Evolutionary conservation across 202 grass and related monocot genomes (phyloP).

Genomic region (Bolboschoenoplectus hybrid): DNA sequence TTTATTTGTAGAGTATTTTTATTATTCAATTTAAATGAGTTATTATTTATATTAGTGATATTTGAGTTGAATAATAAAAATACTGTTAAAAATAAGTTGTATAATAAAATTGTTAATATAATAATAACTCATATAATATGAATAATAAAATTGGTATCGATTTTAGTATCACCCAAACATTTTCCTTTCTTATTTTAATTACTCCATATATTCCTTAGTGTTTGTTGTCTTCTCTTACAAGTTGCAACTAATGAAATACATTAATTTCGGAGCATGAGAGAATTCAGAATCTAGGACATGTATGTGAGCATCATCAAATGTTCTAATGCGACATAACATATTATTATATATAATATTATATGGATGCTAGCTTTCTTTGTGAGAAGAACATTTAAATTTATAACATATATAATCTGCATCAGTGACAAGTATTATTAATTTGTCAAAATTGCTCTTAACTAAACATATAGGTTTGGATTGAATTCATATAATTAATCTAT

Average conservation of each 20-base stretch:
- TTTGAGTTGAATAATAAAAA: no score
- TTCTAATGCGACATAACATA: neutral
- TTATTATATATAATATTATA: neutral
- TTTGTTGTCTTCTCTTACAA: neutral
- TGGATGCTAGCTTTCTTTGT: neutral
- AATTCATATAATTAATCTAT: no score
- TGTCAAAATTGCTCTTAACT: neutral
- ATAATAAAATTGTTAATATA: no score
- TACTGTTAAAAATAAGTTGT: no score
- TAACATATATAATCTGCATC: no score
- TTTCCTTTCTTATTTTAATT: no score
- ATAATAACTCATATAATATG: no score
- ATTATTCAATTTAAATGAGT: no score
- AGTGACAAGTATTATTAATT: neutral
- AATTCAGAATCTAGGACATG: neutral
- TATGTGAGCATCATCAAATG: neutral
- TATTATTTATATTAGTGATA: no score
- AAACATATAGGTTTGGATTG: neutral
- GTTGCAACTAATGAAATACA: neutral
- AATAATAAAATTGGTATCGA: no score
- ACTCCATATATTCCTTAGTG: neutral
- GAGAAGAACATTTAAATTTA: neutral
- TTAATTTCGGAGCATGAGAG: neutral
- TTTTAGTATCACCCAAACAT: no score
- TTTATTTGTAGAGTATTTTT: no score